These are phyloP conservation scores for Colletotrichum simmondsii DNA, from an alignment of 2,329 filamentous ascomycete genomes.

Conservation along the genomic window DNA sequence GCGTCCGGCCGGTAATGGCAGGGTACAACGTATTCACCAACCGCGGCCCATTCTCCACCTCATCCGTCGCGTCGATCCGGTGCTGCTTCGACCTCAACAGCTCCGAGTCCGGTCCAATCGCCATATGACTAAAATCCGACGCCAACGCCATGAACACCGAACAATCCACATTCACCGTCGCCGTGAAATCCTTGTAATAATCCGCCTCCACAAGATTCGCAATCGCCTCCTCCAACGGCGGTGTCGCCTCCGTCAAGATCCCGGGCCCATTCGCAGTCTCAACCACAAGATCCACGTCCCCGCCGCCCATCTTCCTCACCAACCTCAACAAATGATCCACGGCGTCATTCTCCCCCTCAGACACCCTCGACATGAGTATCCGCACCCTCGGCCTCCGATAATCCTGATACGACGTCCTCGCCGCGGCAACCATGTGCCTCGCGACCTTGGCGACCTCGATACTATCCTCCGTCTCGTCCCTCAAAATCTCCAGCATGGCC, in stretches of 20 bases:
- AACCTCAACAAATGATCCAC: slow-evolving; percentile 46
- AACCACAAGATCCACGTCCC: slow-evolving; percentile 45
- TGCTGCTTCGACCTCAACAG: slow-evolving; percentile 45
- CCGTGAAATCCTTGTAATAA: slow-evolving; percentile 45
- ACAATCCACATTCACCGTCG: slow-evolving; percentile 53
- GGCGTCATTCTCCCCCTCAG: slow-evolving; percentile 40
- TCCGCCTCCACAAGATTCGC: slow-evolving; percentile 42
- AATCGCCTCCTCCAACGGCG: slow-evolving; percentile 42
- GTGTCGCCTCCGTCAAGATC: slow-evolving; percentile 39
- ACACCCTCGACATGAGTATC: slow-evolving; percentile 47
- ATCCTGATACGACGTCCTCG: slow-evolving; percentile 47
- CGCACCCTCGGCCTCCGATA: slow-evolving; percentile 49
- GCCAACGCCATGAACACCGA: slow-evolving; percentile 53
- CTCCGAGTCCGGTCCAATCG: slow-evolving; percentile 39
- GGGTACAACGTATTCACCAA: slow-evolving; percentile 44
- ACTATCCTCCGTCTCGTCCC: slow-evolving; percentile 26
- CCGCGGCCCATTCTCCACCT: slow-evolving; percentile 36
- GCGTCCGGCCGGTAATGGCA: slow-evolving; percentile 42
- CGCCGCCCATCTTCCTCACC: slow-evolving; percentile 41
- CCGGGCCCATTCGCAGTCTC: slow-evolving; percentile 39
- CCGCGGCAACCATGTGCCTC: slow-evolving; percentile 48
- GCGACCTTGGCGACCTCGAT: slow-evolving; percentile 42
- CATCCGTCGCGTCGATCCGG: slow-evolving; percentile 49
- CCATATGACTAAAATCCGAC: slow-evolving; percentile 51
- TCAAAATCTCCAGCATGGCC: slow-evolving; percentile 41